phyloP scores from a whole-genome alignment of 441 rosid genomes.

The Corymbia calophylla region DNA sequence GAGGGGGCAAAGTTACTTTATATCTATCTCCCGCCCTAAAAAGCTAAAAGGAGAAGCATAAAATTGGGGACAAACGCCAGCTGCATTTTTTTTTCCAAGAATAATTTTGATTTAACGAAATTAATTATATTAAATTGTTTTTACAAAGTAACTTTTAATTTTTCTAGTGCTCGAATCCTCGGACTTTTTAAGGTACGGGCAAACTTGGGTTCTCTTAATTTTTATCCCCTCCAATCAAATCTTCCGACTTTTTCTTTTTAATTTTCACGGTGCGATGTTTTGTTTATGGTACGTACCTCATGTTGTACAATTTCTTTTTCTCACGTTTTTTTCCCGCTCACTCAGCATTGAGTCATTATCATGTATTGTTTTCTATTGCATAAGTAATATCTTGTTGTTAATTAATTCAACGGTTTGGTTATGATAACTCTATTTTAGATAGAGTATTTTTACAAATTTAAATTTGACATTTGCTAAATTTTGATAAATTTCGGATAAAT shows the following conservation, averaged over 20 bases:
- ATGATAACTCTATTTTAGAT: background rate
- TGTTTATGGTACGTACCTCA: background rate
- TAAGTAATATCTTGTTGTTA: no score
- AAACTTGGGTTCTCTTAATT: background rate
- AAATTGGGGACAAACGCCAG: background rate
- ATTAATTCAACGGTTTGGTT: no score
- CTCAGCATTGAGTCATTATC: no score
- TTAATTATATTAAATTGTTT: background rate
- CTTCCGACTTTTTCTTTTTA: background rate
- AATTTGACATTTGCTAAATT: no score
- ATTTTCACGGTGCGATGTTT: background rate
- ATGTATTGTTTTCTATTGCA: fast-evolving
- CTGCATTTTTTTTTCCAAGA: background rate
- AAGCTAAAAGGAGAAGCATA: background rate
- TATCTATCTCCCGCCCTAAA: background rate
- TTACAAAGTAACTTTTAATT: background rate
- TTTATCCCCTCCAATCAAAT: background rate
- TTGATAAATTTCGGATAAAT: no score
- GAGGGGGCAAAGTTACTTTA: background rate
- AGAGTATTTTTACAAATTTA: no score
- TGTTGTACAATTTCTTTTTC: no score
- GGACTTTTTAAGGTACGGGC: background rate
- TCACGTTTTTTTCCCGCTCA: background rate
- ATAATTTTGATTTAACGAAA: background rate
- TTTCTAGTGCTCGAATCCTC: background rate